Base-by-base conservation (phyloP, 2,329 filamentous ascomycete species). In the Fusarium coicis region DNA sequence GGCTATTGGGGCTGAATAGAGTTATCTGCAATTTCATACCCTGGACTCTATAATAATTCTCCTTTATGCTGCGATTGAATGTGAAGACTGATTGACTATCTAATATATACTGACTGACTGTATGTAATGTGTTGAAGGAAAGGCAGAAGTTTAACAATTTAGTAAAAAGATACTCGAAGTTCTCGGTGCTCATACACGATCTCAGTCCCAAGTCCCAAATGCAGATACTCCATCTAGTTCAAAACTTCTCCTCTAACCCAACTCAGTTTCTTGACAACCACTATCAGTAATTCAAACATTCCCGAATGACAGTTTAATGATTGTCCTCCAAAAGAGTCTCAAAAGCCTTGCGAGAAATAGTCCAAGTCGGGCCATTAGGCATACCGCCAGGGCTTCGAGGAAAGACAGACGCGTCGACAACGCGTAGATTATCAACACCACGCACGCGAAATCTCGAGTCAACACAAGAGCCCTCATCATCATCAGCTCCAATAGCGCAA, bases 271-370 rank as follows among this genome's bases (percentile, higher is more conserved):
- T 18, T 2, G 5, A 6, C 7, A 7, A 18, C 15, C 7, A 16
- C 10, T 5, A 6, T 28, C 8, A 12, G 10, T 30, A 7, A n/a
- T 30, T 7, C 3, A 18, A 49, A 10, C 3, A 12, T n/a, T 3
- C 6, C 16, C 1, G 4, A 4, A 19, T 10, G 6, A 5, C 11
- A 15, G 11, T 19, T 40, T 3, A 34, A 4, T 66, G 40, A 3
- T 66, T 66, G 1, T 66, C 63, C 18, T 66, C n/a, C 30, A 66
- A 10, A 10, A 66, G 23, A 0, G 18, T 43, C 30, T 66, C 49
- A 15, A 66, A 66, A 19, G 61, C 63, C 37, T 66, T 66, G 37
- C 61, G 50, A 6, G 61, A 66, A 2, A 66, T 66, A 15, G 63
- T 66, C 63, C 63, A 66, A 3, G 63, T 66, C 0, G 49, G 61